Conservation (phyloP, 345 rosid species). For the Heritiera littoralis region DNA sequence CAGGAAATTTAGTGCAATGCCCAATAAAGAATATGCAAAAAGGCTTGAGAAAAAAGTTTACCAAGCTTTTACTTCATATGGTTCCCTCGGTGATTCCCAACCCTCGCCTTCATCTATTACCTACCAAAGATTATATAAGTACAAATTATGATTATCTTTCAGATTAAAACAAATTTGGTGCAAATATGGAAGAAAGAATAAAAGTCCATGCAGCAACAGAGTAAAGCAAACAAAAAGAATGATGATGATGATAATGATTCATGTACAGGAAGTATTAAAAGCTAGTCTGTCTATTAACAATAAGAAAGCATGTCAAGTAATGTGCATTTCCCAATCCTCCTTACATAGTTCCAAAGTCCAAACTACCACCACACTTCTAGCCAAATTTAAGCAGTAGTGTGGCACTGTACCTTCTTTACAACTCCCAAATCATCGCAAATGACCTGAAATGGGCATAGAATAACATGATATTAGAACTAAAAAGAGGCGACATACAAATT, state of each 20-base stretch:
- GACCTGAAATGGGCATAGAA: slow-evolving; percentile 53
- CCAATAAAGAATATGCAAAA: slow-evolving; percentile 15
- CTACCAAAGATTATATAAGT: neutral
- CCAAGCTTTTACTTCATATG: slow-evolving; percentile 91
- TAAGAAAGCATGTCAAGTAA: neutral
- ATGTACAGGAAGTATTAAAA: neutral
- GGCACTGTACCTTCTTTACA: slow-evolving; percentile 68
- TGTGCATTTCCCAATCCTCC: neutral
- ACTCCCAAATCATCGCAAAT: slow-evolving; percentile 85
- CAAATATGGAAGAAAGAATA: neutral
- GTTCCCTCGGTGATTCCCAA: slow-evolving; percentile 94
- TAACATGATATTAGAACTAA: slow-evolving; percentile 23
- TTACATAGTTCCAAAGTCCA: neutral
- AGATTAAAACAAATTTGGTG: neutral
- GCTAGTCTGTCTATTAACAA: neutral
- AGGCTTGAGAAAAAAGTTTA: slow-evolving; percentile 34
- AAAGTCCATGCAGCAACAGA: neutral
- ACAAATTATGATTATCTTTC: neutral
- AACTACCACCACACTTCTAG: neutral
- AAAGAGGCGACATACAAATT: neutral
- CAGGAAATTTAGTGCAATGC: slow-evolving; percentile 14
- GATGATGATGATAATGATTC: neutral
- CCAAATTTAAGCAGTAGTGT: slow-evolving; percentile 4
- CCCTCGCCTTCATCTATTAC: slow-evolving; percentile 68
- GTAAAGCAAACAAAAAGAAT: neutral